Evolutionary conservation across 306 rosid genomes (phyloP).

Genomic region (Mucuna pruriens): DNA sequence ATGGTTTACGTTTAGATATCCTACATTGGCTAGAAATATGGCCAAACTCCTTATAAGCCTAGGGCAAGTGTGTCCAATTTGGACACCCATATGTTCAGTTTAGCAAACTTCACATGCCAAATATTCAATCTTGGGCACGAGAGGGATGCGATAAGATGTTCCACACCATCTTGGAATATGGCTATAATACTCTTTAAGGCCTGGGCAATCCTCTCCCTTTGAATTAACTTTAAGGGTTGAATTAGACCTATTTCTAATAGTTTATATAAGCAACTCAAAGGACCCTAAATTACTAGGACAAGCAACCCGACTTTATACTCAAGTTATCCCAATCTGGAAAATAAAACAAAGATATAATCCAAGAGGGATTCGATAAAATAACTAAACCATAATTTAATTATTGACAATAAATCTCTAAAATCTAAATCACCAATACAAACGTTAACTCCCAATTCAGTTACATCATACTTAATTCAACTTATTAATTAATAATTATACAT

Average conservation of each 20-base stretch:
- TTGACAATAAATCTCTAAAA: background rate
- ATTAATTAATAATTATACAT: background rate
- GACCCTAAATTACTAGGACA: constrained; percentile 24
- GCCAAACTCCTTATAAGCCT: background rate
- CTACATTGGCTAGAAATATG: background rate
- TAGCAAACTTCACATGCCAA: background rate
- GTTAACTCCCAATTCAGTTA: background rate
- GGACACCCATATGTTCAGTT: background rate
- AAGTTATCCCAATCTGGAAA: background rate
- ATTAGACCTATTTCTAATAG: background rate
- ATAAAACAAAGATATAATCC: background rate
- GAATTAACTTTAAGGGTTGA: background rate
- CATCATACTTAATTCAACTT: background rate
- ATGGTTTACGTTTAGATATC: background rate
- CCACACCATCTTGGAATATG: background rate
- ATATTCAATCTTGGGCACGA: background rate
- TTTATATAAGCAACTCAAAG: constrained; percentile 18
- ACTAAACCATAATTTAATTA: constrained; percentile 15
- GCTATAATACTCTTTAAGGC: background rate
- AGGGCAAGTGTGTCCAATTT: background rate
- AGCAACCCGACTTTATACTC: constrained; percentile 6
- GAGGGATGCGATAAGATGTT: background rate
- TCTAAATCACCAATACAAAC: background rate
- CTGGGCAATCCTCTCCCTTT: background rate
- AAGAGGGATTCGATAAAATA: constrained; percentile 10